Evolutionary conservation across 331 rosid species (phyloP).

Genomic region (Saraca asoca): DNA sequence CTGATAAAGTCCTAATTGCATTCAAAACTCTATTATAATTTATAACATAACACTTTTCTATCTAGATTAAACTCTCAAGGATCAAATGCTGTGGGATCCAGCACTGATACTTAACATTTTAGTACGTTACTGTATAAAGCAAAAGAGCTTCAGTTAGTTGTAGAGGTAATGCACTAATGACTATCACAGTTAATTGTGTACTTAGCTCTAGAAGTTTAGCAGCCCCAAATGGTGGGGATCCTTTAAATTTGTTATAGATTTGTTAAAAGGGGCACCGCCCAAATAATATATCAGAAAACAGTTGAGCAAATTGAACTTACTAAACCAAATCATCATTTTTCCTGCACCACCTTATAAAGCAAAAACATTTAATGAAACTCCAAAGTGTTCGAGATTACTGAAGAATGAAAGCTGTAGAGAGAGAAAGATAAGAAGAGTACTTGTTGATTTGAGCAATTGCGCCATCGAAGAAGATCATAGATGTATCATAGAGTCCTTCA

Average conservation of each 20-base stretch:
- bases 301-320: background rate
- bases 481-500: slow-evolving; percentile 93
- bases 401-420: background rate
- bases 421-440: slow-evolving; percentile 37
- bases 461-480: slow-evolving; percentile 93
- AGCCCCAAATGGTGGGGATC: background rate
- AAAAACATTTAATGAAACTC: background rate
- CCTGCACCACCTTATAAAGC: background rate
- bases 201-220: background rate
- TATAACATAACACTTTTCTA: too few species aligned
- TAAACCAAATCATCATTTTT: background rate
- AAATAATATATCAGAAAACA: background rate
- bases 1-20: too few species aligned
- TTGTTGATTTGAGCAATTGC: slow-evolving; percentile 96
- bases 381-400: background rate
- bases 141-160: background rate
- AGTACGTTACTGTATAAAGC: background rate
- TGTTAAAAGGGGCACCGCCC: background rate
- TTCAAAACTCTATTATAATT: too few species aligned
- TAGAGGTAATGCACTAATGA: background rate
- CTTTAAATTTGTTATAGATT: too few species aligned
- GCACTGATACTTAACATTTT: too few species aligned
- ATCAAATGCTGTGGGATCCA: background rate
- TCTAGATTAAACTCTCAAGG: too few species aligned
- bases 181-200: background rate